Evolutionary conservation across 257 asterid species (phyloP).

Genomic region (Solanum paucissectum): DNA sequence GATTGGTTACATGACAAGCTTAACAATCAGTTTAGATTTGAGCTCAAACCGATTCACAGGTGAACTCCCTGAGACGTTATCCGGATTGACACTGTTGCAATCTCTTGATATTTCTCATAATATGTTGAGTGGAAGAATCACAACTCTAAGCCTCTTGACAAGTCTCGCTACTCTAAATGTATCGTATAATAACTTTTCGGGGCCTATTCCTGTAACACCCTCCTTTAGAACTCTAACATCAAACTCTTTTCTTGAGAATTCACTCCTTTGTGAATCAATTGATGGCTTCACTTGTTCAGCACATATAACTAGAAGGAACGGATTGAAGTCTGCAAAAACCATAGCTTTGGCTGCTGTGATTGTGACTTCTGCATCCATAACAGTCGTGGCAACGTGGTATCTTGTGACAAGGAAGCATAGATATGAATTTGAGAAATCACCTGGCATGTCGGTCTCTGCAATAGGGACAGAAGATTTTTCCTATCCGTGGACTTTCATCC

Average conservation of each 20-base stretch:
- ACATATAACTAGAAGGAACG: conserved; percentile 13
- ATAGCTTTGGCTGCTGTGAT: conserved; percentile 41
- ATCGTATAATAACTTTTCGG: conserved; percentile 70
- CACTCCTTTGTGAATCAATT: conserved; percentile 50
- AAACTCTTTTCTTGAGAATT: conserved; percentile 54
- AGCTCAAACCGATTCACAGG: conserved; percentile 60
- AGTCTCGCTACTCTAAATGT: conserved; percentile 70
- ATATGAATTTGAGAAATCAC: conserved; percentile 29
- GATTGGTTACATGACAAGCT: conserved; percentile 52
- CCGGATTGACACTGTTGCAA: conserved; percentile 65
- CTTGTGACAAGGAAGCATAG: conserved; percentile 31
- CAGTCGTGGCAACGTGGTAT: conserved; percentile 43
- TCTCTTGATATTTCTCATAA: conserved; percentile 75
- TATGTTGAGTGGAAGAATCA: conserved; percentile 42
- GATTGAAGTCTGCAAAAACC: conserved; percentile 40
- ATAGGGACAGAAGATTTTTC: conserved; percentile 54
- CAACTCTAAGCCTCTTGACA: conserved; percentile 44
- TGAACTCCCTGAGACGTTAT: conserved; percentile 60
- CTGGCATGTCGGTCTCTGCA: conserved; percentile 14
- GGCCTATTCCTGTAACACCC: conserved; percentile 77
- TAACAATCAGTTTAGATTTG: conserved; percentile 74
- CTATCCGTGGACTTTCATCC: conserved; percentile 85
- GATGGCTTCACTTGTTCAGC: conserved; percentile 72
- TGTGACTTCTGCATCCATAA: conserved; percentile 35
- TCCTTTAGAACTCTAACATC: conserved; percentile 52